phyloP scores from a whole-genome alignment of 2,329 filamentous ascomycete species.

The Fusarium cicatricum region DNA sequence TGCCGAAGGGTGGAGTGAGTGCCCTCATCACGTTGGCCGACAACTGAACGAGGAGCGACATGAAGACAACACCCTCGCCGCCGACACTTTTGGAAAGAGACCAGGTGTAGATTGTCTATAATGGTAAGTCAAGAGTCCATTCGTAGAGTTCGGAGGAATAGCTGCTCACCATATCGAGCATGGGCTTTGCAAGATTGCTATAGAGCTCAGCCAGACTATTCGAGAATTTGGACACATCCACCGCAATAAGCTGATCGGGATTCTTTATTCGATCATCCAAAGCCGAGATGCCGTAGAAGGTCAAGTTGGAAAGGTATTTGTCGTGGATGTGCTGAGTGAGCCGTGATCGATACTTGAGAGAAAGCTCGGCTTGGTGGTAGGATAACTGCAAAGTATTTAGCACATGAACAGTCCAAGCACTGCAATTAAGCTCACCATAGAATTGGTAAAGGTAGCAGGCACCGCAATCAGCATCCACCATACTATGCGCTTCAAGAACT shows the following conservation, averaged over 20 bases:
- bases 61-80: conserved; percentile 93
- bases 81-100: conserved; percentile 94
- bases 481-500: conserved; percentile 86
- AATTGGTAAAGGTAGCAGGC: conserved; percentile 97
- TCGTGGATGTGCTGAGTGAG: conserved; percentile 96
- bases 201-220: conserved; percentile 95
- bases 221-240: conserved; percentile 95
- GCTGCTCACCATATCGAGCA: conserved; percentile 82
- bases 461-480: conserved; percentile 99
- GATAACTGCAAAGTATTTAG: conserved; percentile 70
- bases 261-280: conserved; percentile 99
- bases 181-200: conserved; percentile 93
- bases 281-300: conserved; percentile 95
- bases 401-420: neutral
- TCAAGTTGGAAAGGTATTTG: conserved; percentile 96
- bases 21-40: conserved; percentile 94
- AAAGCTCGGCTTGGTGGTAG: conserved; percentile 95
- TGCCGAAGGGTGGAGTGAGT: conserved; percentile 93
- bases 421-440: conserved; percentile 73
- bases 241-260: conserved; percentile 94
- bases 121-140: conserved; percentile 34
- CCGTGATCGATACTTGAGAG: conserved; percentile 89
- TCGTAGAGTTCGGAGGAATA: too few species aligned
- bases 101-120: conserved; percentile 86
- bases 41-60: conserved; percentile 92